Evolutionary conservation across 1,284 basidiomycete genomes (phyloP), one percentile per base, ranked within the genome.

Genomic region (Tremellales sp.): DNA sequence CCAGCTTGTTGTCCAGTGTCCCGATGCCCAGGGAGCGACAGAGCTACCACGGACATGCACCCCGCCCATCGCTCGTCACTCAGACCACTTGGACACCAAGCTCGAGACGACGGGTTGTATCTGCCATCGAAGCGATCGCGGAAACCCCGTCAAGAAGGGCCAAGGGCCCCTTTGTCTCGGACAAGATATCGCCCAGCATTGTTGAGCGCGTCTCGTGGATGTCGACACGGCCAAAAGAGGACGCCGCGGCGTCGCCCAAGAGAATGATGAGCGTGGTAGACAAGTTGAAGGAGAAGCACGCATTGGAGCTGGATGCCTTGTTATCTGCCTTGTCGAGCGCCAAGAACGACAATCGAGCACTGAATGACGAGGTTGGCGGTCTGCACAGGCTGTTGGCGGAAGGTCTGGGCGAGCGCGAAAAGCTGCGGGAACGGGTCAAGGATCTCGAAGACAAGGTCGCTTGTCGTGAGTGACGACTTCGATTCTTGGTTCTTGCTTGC

Each of bases 381-480:
- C 58, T 84, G 51, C 76, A 76, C 45, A 81, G 83, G 22, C 80
- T 84, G 58, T 68, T 84, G 36, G 83, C 86, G 53, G 85, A 88
- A 16, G 47, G 25, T 27, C 16, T 36, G 24, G 25, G 31, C 38
- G 53, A 52, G 33, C 35, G 40, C 18, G 35, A 46, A 16, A 39
- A 37, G 60, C 68, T 86, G 70, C 78, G 77, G 45, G 82, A 79
- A 22, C 60, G 62, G 24, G 46, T 60, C n/a, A 33, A 13, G 29
- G 36, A 45, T n/a, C 29, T 61, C 39, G 12, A 22, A 22, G 38
- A 40, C 14, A 21, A 40, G 22, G 13, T 40, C 25, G 8, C 13
- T 24, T 8, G 38, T 16, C 13, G 19, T 40, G 21, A 10, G 18
- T 40, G 6, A 21, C 38, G 10, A 40, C 38, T 13, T 13, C 10